Evolutionary conservation across 2,329 filamentous ascomycete genomes (phyloP).

Genomic region (Fusarium zealandicum): DNA sequence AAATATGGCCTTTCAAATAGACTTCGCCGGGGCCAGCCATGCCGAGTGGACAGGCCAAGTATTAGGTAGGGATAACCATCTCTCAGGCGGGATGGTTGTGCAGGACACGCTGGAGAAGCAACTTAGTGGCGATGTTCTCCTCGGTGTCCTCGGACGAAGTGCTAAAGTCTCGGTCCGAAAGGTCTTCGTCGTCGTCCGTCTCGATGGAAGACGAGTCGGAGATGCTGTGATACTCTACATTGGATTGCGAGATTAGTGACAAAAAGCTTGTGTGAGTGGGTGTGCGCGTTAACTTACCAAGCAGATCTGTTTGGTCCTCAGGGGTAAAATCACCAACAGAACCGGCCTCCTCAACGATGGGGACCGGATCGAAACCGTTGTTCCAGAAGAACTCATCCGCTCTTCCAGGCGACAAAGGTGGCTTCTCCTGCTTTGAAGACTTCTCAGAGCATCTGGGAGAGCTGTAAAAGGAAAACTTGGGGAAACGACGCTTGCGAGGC

Average conservation of each 20-base stretch:
- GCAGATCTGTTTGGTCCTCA: slow-evolving; percentile 34
- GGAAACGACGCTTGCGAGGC: slow-evolving; percentile 34
- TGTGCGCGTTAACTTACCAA: slow-evolving; percentile 39
- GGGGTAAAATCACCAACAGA: slow-evolving; percentile 38
- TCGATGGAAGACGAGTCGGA: slow-evolving; percentile 22
- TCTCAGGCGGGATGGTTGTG: neutral
- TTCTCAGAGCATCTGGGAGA: slow-evolving; percentile 17
- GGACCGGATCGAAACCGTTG: slow-evolving; percentile 36
- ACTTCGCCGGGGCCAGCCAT: neutral
- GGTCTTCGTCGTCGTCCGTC: slow-evolving; percentile 3
- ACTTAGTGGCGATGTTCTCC: slow-evolving; percentile 2
- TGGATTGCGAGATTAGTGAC: slow-evolving; percentile 9
- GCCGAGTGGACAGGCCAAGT: neutral
- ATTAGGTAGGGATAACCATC: neutral
- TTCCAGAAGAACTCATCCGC: slow-evolving; percentile 26
- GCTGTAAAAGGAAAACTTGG: slow-evolving; percentile 12
- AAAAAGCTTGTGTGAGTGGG: no score
- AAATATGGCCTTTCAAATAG: neutral
- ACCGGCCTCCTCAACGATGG: slow-evolving; percentile 47
- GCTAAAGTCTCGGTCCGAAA: slow-evolving; percentile 12
- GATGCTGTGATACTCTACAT: slow-evolving; percentile 34
- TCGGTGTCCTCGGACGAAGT: slow-evolving; percentile 21
- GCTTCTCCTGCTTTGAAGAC: slow-evolving; percentile 5
- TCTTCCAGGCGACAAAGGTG: slow-evolving; percentile 3
- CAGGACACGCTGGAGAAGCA: neutral